Base-by-base conservation (phyloP, 164 flowering plant species). In the Kingdonia uniflora region DNA sequence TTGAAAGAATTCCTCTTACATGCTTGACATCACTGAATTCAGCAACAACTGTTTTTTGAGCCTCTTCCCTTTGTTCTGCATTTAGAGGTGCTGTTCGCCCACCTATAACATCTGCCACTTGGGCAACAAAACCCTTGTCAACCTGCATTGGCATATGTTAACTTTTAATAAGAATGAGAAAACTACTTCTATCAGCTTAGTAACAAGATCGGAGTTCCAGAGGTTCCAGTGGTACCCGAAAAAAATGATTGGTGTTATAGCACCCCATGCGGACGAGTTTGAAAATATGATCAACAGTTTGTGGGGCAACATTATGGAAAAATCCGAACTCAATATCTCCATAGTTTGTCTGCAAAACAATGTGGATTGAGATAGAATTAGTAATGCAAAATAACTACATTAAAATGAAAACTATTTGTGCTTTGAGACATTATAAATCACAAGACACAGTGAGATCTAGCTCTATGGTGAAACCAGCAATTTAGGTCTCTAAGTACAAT, bases 281-380 rank as follows among this genome's bases (percentile, higher is more conserved):
- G 76, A 74, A 91, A 29, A 91, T 91, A 76, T 87, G 98, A 16
- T 85, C 82, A 49, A 87, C 98, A 2, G 96, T 91, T 69, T 70
- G 67, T 6, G 98, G 98, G 2, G 98, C 96, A 62, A 91, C 96
- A 40, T 53, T 68, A 6, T 90, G 96, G 41, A 59, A 87, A 78
- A 87, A 92, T 21, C 96, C 96, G 65, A 92, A 92, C 59, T 87
- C 98, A 29, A 92, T 78, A 55, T 92, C 98, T 52, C 98, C 98
- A 76, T 83, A 77, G 41, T 79, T 78, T 19, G 98, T 92, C 96
- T 85, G 80, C 74, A 60, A 19, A 5, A 8, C 55, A 58, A 16
- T 35, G 12, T 14, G 4, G n/a, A 41, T 10, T 14, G 44, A 41
- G 44, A 14, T 14, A 2, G 11, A 2, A 2, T 41, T 14, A 41